Evolutionary conservation across 192 early-diverging fungal genomes (phyloP).

Genomic region (Geranomyces variabilis): DNA sequence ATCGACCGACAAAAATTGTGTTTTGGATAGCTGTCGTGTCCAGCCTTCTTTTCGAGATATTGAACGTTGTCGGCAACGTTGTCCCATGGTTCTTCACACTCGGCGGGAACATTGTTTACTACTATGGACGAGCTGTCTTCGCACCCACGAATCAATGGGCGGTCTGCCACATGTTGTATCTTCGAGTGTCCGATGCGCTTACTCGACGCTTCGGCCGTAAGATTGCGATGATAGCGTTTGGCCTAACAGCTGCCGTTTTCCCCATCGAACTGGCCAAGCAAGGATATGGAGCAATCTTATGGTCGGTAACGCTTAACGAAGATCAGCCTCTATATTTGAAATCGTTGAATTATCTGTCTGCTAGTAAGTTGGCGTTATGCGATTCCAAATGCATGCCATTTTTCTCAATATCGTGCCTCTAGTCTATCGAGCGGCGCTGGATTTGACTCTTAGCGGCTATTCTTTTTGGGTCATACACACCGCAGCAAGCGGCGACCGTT

Average conservation of each 20-base stretch:
- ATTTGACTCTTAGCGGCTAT: too few relatives aligned
- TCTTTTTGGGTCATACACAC: too few relatives aligned
- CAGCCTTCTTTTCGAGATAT: not conserved
- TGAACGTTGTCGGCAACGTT: not conserved
- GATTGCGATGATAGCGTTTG: not conserved
- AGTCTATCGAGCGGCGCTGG: too few relatives aligned
- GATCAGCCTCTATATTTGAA: not conserved
- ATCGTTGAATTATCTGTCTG: not conserved
- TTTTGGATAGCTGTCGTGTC: conserved; percentile 1
- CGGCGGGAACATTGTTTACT: not conserved
- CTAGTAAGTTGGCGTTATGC: too few relatives aligned
- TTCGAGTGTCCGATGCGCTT: not conserved
- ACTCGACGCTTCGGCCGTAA: not conserved
- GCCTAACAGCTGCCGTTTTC: not conserved
- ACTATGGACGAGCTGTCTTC: not conserved
- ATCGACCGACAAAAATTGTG: not conserved
- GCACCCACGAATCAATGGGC: not conserved
- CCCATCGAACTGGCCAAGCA: conserved; percentile 3
- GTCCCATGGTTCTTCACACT: not conserved
- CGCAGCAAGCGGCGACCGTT: too few relatives aligned
- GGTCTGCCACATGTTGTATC: conserved; percentile 1
- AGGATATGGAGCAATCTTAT: not conserved
- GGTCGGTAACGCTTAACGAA: not conserved
- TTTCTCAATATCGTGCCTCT: too few relatives aligned
- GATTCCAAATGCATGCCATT: too few relatives aligned